phyloP scores from a whole-genome alignment of 2,329 filamentous ascomycete genomes.

The Hypocreales sp. region DNA sequence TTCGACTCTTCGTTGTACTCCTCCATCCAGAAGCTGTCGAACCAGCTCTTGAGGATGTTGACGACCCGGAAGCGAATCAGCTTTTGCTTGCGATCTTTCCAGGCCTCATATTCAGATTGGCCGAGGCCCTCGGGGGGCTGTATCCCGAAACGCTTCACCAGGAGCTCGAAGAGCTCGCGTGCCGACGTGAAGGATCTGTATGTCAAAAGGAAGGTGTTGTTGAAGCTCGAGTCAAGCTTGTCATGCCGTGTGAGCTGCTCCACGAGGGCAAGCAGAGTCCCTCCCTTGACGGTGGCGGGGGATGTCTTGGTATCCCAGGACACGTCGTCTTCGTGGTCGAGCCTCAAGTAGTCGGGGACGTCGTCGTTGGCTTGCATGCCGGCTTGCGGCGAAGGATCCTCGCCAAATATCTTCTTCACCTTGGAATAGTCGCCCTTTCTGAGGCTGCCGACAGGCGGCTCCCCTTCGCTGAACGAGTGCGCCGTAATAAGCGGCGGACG shows the following conservation, averaged over 20 bases:
- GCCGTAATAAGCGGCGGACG: constrained; percentile 35
- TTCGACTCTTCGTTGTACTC: constrained; percentile 70
- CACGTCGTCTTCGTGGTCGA: constrained; percentile 80
- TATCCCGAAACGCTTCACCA: constrained; percentile 83
- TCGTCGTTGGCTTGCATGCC: constrained; percentile 48
- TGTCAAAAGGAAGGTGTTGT: constrained; percentile 93
- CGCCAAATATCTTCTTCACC: constrained; percentile 50
- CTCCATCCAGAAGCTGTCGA: constrained; percentile 99
- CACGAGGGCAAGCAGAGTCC: constrained; percentile 75
- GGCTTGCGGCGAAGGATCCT: constrained; percentile 39
- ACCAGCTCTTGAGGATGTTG: constrained; percentile 96
- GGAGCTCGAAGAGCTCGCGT: constrained; percentile 77
- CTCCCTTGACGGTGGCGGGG: constrained; percentile 67
- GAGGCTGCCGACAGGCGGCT: constrained; percentile 31
- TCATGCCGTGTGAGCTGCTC: constrained; percentile 94
- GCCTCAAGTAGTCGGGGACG: constrained; percentile 64
- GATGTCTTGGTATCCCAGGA: constrained; percentile 75
- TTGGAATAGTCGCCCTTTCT: constrained; percentile 48
- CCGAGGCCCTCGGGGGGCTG: constrained; percentile 76
- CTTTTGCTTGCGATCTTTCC: constrained; percentile 91
- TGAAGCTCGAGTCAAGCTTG: constrained; percentile 87
- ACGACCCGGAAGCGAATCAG: constrained; percentile 91
- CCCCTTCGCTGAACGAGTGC: constrained; percentile 51
- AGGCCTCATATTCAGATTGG: constrained; percentile 63
- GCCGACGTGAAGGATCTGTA: constrained; percentile 92